Evolutionary conservation across 257 asterid genomes (phyloP).

Genomic region (Agastache rugosa): DNA sequence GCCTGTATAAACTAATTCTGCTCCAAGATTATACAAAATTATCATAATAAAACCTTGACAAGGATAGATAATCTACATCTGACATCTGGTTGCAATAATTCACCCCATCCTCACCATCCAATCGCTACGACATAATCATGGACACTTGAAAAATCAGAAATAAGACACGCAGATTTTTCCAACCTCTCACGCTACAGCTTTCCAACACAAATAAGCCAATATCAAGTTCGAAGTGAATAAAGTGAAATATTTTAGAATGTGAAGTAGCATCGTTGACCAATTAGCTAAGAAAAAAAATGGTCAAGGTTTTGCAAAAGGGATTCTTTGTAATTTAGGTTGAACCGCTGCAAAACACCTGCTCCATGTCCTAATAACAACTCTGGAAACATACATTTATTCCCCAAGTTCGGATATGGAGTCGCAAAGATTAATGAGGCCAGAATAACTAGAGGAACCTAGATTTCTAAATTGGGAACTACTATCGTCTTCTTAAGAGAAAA

Average conservation of each 20-base stretch:
- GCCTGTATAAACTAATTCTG: background rate
- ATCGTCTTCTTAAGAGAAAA: background rate
- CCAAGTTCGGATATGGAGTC: conserved; percentile 23
- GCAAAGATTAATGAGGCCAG: conserved; percentile 17
- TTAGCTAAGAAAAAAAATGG: conserved; percentile 10
- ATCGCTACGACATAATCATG: background rate
- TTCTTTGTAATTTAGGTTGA: background rate
- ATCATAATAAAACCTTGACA: background rate
- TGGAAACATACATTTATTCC: conserved; percentile 7
- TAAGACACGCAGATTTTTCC: background rate
- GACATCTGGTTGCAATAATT: background rate
- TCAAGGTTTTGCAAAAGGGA: background rate
- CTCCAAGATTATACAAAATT: background rate
- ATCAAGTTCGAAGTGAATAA: background rate
- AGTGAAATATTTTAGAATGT: background rate
- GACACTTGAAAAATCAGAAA: background rate
- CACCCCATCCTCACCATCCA: conserved; percentile 10
- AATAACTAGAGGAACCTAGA: conserved; percentile 13
- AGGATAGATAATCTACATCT: conserved; percentile 11
- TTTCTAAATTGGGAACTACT: conserved; percentile 21
- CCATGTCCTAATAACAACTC: background rate
- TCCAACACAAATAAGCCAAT: background rate
- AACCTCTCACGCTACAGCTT: background rate
- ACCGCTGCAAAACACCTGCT: background rate
- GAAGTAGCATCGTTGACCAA: background rate